phyloP scores from a whole-genome alignment of 345 rosid genomes.

The Lenwebbia sp. region DNA sequence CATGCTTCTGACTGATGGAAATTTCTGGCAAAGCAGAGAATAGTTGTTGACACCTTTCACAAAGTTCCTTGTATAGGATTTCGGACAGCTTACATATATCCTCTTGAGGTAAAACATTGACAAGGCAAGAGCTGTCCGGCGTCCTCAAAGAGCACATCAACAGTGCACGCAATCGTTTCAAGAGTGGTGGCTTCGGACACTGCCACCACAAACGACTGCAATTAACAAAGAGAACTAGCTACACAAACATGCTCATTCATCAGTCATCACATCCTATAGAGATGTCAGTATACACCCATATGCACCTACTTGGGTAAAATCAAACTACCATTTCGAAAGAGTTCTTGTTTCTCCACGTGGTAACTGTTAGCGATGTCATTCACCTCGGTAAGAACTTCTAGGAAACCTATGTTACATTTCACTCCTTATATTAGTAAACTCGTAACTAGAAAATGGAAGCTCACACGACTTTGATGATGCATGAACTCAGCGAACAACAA shows the following conservation, averaged over 20 bases:
- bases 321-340: background rate
- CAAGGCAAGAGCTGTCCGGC: background rate
- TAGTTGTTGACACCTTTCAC: background rate
- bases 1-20: background rate
- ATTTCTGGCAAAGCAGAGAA: background rate
- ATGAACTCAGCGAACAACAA: background rate
- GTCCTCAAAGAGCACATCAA: background rate
- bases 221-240: background rate
- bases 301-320: background rate
- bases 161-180: background rate
- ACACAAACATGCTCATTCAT: background rate
- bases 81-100: background rate
- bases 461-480: background rate
- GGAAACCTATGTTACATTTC: background rate
- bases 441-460: background rate
- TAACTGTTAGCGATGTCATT: background rate
- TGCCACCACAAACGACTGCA: background rate
- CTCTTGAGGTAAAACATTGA: background rate
- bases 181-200: background rate
- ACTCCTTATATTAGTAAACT: background rate
- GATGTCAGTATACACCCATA: background rate
- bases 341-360: background rate
- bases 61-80: background rate
- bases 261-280: background rate
- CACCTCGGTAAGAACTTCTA: background rate